Evolutionary conservation across 345 rosid genomes (phyloP).

Genomic region (Hibiscus tridactylites): DNA sequence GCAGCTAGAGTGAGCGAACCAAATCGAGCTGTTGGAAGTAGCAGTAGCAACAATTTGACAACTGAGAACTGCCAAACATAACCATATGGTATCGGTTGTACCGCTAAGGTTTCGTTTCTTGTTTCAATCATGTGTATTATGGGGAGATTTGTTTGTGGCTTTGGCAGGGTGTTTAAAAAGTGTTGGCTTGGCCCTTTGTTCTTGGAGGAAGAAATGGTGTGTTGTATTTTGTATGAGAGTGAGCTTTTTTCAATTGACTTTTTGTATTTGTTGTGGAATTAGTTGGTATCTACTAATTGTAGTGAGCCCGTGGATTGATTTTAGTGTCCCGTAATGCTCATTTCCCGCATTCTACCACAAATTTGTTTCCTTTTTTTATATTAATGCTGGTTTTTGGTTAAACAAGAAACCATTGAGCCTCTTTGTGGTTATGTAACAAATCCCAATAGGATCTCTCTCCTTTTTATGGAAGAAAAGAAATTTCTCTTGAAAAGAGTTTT

Average conservation of each 20-base stretch:
- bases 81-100: background rate
- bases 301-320: too few species aligned
- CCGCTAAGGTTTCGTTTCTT: slow-evolving; percentile 3
- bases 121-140: slow-evolving; percentile 4
- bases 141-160: slow-evolving; percentile 9
- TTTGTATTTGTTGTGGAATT: slow-evolving; percentile 24
- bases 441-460: background rate
- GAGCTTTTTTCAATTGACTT: slow-evolving; percentile 28
- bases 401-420: background rate
- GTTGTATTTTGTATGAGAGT: slow-evolving; percentile 28
- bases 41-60: slow-evolving; percentile 54
- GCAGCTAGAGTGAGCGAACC: slow-evolving; percentile 86
- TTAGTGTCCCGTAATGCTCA: too few species aligned
- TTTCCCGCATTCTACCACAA: too few species aligned
- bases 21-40: slow-evolving; percentile 49
- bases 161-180: slow-evolving; percentile 20
- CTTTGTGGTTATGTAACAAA: background rate
- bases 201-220: slow-evolving; percentile 35
- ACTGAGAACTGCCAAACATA: slow-evolving; percentile 47
- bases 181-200: slow-evolving; percentile 24
- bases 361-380: background rate
- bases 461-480: too few species aligned
- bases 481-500: too few species aligned
- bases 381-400: background rate
- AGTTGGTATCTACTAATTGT: slow-evolving; percentile 29